Percentiles rank a stretch among this genome's conserved stretches.
phyloP scores from a whole-genome alignment of 2,329 filamentous ascomycete genomes.

The Pochonia chlamydosporia region DNA sequence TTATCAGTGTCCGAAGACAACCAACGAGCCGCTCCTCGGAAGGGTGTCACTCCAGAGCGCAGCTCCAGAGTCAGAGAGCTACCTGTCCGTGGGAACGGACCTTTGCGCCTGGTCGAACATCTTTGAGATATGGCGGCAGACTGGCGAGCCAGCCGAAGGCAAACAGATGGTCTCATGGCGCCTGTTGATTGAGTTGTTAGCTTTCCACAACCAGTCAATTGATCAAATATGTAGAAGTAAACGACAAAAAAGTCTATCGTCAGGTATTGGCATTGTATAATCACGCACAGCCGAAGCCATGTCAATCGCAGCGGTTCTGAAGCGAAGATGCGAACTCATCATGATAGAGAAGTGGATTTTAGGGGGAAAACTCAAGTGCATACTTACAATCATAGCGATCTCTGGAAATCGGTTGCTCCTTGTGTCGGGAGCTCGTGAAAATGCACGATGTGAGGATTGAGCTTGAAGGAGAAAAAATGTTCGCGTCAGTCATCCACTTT shows the following conservation, averaged over 20 bases:
- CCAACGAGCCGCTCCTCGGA: constrained; percentile 6
- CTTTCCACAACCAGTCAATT: not conserved
- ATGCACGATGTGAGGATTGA: not conserved
- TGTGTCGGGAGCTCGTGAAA: not conserved
- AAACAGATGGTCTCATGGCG: constrained; percentile 31
- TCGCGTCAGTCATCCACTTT: not conserved
- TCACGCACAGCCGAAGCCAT: constrained; percentile 38
- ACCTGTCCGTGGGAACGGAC: constrained; percentile 1
- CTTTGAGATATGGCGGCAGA: constrained; percentile 9
- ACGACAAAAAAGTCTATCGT: constrained; percentile 15
- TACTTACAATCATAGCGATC: constrained; percentile 34
- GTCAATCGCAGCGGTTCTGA: constrained; percentile 48
- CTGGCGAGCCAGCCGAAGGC: constrained; percentile 29
- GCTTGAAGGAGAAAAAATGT: not conserved
- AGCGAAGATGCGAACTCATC: constrained; percentile 39
- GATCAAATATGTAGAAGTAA: not conserved
- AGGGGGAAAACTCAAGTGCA: not conserved
- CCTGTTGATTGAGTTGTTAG: constrained; percentile 15
- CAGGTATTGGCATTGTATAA: constrained; percentile 35
- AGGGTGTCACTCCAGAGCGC: not conserved
- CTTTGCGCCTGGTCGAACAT: not conserved
- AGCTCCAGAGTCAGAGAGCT: not conserved
- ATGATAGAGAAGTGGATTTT: constrained; percentile 17
- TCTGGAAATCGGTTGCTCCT: constrained; percentile 6
- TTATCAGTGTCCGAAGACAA: constrained; percentile 15